These are phyloP conservation scores for Xerocomellus intermedius DNA, from an alignment of 768 basidiomycete genomes.

Conservation along the genomic window DNA sequence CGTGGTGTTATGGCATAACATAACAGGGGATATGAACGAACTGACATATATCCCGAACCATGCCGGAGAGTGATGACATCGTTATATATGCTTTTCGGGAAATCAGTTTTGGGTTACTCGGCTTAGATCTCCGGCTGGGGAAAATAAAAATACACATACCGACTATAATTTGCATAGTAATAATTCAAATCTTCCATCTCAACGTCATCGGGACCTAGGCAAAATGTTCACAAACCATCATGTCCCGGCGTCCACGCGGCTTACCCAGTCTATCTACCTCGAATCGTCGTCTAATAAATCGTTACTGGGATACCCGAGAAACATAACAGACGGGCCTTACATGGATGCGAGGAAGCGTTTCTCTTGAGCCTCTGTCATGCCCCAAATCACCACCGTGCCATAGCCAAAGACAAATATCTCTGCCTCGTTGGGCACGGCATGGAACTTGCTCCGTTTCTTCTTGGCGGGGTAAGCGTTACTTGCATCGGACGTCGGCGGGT, in stretches of 20 bases:
- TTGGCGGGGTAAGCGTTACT: conserved; percentile 36
- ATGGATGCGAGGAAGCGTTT: conserved; percentile 86
- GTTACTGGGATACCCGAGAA: neutral
- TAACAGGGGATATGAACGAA: conserved; percentile 15
- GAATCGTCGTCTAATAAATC: conserved; percentile 74
- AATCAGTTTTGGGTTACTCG: conserved; percentile 33
- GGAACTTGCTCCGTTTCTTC: conserved; percentile 63
- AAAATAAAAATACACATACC: conserved; percentile 45
- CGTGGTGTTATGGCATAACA: conserved; percentile 7
- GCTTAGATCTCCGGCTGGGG: conserved; percentile 1
- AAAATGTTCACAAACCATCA: conserved; percentile 1
- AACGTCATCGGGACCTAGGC: conserved; percentile 76
- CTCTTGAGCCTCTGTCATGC: conserved; percentile 93
- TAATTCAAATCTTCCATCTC: conserved; percentile 98
- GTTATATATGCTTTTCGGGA: conserved; percentile 76
- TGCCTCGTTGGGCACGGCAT: conserved; percentile 64
- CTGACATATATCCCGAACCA: conserved; percentile 94
- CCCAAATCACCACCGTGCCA: conserved; percentile 96
- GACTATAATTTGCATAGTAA: conserved; percentile 95
- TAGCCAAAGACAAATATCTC: conserved; percentile 95
- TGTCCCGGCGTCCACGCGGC: conserved; percentile 17
- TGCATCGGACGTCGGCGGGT: conserved; percentile 24
- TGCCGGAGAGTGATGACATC: conserved; percentile 94
- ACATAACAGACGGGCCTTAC: conserved; percentile 48
- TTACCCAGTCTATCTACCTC: conserved; percentile 84